Evolutionary conservation across 331 rosid genomes (phyloP).

Genomic region (Malus hybrid): DNA sequence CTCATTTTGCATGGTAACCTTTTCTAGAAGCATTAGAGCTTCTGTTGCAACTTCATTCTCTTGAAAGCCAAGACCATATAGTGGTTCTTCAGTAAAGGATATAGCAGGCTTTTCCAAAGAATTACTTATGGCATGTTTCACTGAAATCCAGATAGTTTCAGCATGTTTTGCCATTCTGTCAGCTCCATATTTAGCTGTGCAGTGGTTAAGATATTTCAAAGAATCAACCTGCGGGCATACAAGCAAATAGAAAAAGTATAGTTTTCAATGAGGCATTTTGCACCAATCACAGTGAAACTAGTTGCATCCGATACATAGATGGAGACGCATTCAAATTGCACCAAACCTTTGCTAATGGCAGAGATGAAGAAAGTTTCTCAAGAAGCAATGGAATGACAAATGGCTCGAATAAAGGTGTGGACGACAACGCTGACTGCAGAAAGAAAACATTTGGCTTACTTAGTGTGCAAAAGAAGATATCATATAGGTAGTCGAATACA

Average conservation of each 20-base stretch:
- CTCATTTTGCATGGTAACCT: conserved; percentile 54
- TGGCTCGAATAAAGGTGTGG: conserved; percentile 76
- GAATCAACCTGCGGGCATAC: conserved; percentile 68
- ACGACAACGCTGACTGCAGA: conserved; percentile 77
- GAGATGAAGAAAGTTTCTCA: conserved; percentile 82
- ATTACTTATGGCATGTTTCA: conserved; percentile 54
- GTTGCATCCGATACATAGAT: conserved; percentile 3
- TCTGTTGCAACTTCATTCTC: conserved; percentile 57
- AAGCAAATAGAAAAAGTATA: conserved; percentile 13
- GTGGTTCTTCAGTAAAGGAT: conserved; percentile 33
- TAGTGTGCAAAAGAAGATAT: conserved; percentile 9
- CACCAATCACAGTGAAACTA: background rate
- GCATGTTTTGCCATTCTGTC: conserved; percentile 71
- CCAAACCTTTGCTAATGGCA: conserved; percentile 77
- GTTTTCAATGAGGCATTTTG: background rate
- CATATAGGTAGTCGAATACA: background rate
- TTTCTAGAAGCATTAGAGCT: conserved; percentile 65
- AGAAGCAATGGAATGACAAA: conserved; percentile 82
- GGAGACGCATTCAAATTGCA: conserved; percentile 15
- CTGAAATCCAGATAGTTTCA: conserved; percentile 53
- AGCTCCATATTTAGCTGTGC: conserved; percentile 65
- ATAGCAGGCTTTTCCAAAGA: conserved; percentile 47
- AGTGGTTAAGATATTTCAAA: conserved; percentile 65
- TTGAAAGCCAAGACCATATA: conserved; percentile 49
- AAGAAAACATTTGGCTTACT: conserved; percentile 2